phyloP scores from a whole-genome alignment of 2,329 filamentous ascomycete species.

The Pseudopithomyces maydicus region DNA sequence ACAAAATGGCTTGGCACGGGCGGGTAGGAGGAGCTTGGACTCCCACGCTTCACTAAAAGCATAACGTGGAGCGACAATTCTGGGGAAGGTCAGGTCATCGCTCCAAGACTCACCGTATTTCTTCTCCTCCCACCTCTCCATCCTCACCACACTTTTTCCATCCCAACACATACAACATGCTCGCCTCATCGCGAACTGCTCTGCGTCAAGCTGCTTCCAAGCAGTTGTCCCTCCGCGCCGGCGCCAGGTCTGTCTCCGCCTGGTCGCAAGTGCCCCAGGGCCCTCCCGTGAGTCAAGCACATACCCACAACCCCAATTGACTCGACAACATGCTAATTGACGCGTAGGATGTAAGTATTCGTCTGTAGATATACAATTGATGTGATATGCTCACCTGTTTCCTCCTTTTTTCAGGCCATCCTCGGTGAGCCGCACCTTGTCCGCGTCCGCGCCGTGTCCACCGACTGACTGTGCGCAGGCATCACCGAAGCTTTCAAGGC shows the following conservation, averaged over 20 bases:
- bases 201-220: constrained; percentile 45
- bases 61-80: constrained; percentile 23
- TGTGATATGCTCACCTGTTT: constrained; percentile 21
- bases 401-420: constrained; percentile 65
- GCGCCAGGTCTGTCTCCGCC: constrained; percentile 71
- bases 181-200: constrained; percentile 44
- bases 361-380: background rate
- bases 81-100: constrained; percentile 36
- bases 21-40: constrained; percentile 3
- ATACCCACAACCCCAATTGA: constrained; percentile 16
- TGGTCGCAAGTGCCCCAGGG: constrained; percentile 93
- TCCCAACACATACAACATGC: constrained; percentile 32
- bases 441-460: background rate
- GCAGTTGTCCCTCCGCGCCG: constrained; percentile 41
- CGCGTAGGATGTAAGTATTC: constrained; percentile 41
- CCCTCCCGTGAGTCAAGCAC: constrained; percentile 74
- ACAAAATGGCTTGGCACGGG: background rate
- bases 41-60: constrained; percentile 13
- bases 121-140: constrained; percentile 11
- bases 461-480: constrained; percentile 52
- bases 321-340: constrained; percentile 21
- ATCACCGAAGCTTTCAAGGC: constrained; percentile 99
- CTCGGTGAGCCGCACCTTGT: constrained; percentile 61
- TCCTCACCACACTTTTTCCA: constrained; percentile 7
- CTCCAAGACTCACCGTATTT: constrained; percentile 13